A percentile compares a stretch with the other conserved stretches of the same genome.
phyloP scores from a whole-genome alignment of 192 early-diverging fungal species.

The Gonapodya sp. region DNA sequence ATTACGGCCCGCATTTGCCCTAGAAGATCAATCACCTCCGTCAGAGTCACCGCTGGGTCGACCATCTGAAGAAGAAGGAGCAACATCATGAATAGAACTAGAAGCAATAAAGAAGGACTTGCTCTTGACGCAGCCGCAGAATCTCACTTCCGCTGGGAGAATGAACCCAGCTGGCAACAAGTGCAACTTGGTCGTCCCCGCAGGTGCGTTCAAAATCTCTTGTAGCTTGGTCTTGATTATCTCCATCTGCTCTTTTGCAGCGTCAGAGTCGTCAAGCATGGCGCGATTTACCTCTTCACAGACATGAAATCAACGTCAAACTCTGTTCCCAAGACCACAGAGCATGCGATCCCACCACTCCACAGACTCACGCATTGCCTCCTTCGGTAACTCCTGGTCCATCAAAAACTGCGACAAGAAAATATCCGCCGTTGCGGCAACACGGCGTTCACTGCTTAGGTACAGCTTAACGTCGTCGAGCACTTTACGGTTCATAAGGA shows the following conservation, averaged over 20 bases:
- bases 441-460: conserved; percentile 77
- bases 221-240: conserved; percentile 68
- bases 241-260: conserved; percentile 91
- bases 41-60: background rate
- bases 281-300: conserved; percentile 59
- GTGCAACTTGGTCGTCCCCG: conserved; percentile 12
- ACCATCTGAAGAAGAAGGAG: background rate
- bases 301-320: background rate
- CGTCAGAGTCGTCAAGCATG: conserved; percentile 90
- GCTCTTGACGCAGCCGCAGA: conserved; percentile 7
- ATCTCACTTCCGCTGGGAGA: conserved; percentile 15
- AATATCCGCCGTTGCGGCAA: conserved; percentile 68
- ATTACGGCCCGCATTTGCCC: conserved; percentile 56
- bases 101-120: background rate
- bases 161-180: conserved; percentile 20
- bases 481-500: conserved; percentile 77
- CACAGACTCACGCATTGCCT: conserved; percentile 31
- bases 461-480: conserved; percentile 80
- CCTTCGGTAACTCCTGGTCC: conserved; percentile 40
- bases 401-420: conserved; percentile 59
- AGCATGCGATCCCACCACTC: background rate
- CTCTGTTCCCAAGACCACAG: too few species aligned
- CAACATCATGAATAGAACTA: background rate
- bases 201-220: conserved; percentile 43
- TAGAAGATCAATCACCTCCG: conserved; percentile 47